Evolutionary conservation across 306 rosid species (phyloP).

Genomic region (Lotus japonicus): DNA sequence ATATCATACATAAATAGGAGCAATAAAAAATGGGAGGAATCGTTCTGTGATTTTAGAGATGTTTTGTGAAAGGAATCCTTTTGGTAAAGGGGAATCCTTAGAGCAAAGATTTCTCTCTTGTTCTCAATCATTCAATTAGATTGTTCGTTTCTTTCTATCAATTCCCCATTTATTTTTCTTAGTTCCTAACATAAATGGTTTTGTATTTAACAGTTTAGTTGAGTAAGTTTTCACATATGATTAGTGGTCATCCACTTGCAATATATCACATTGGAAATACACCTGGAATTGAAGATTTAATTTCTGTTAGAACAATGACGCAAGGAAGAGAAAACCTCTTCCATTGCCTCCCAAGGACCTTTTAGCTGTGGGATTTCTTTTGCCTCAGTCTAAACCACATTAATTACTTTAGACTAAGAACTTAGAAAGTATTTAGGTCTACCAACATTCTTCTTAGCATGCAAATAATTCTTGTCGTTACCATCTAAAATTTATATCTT

Average conservation of each 20-base stretch:
- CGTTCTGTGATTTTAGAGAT: too few species aligned
- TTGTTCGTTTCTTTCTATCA: too few species aligned
- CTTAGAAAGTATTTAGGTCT: neutral
- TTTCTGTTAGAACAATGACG: neutral
- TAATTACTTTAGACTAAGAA: neutral
- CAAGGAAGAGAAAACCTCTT: too few species aligned
- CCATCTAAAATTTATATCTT: constrained; percentile 1
- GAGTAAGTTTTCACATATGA: neutral
- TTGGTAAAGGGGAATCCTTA: too few species aligned
- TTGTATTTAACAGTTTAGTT: neutral
- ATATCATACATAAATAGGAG: too few species aligned
- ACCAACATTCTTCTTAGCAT: constrained; percentile 6
- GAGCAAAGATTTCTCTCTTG: too few species aligned
- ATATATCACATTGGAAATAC: neutral
- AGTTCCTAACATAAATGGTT: neutral
- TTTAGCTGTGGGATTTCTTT: neutral
- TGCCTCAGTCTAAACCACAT: neutral
- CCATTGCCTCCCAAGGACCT: too few species aligned
- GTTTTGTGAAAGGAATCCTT: too few species aligned
- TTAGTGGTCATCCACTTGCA: neutral
- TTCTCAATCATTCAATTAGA: too few species aligned
- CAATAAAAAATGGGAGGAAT: too few species aligned
- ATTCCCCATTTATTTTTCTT: too few species aligned
- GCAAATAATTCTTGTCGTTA: neutral
- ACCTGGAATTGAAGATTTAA: constrained; percentile 1